Percentiles rank a stretch among this genome's conserved stretches.
Evolutionary conservation across 2,329 filamentous ascomycete species (phyloP).

Genomic region (Furcasterigmium furcatum): DNA sequence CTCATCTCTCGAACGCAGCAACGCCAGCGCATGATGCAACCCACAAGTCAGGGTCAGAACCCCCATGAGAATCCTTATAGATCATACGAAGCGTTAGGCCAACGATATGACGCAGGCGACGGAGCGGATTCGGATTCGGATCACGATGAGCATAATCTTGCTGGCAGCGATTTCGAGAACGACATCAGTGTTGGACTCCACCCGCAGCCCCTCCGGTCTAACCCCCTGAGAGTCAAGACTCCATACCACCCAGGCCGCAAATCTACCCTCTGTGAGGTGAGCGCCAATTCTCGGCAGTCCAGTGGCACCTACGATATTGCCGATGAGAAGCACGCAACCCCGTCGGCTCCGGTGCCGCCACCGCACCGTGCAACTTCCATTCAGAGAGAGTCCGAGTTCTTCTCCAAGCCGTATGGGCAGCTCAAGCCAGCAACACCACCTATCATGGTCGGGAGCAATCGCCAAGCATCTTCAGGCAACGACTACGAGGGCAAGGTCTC

Average conservation of each 20-base stretch:
- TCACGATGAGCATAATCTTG: slow-evolving; percentile 26
- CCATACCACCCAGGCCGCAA: slow-evolving; percentile 21
- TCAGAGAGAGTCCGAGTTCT: slow-evolving; percentile 46
- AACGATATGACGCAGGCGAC: slow-evolving; percentile 38
- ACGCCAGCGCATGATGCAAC: slow-evolving; percentile 39
- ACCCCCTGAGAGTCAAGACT: slow-evolving; percentile 36
- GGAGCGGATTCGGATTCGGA: slow-evolving; percentile 38
- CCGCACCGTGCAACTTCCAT: slow-evolving; percentile 41
- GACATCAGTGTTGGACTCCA: slow-evolving; percentile 21
- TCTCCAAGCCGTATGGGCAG: slow-evolving; percentile 57
- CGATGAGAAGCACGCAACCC: slow-evolving; percentile 26
- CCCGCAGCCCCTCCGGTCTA: slow-evolving; percentile 51
- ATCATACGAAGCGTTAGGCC: slow-evolving; percentile 43
- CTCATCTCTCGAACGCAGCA: slow-evolving; percentile 52
- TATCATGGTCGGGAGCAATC: slow-evolving; percentile 42
- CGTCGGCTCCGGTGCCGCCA: slow-evolving; percentile 1
- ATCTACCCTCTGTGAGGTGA: slow-evolving; percentile 40
- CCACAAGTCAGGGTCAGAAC: slow-evolving; percentile 18
- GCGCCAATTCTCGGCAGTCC: slow-evolving; percentile 37
- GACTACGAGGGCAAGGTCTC: slow-evolving; percentile 41
- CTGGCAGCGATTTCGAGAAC: slow-evolving; percentile 18
- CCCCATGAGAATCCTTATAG: slow-evolving; percentile 21
- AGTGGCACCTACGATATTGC: slow-evolving; percentile 42
- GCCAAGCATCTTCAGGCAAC: slow-evolving; percentile 58
- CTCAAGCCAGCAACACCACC: slow-evolving; percentile 52